Evolutionary conservation across 1,284 basidiomycete genomes (phyloP).

Genomic region (Caloboletus firmus): DNA sequence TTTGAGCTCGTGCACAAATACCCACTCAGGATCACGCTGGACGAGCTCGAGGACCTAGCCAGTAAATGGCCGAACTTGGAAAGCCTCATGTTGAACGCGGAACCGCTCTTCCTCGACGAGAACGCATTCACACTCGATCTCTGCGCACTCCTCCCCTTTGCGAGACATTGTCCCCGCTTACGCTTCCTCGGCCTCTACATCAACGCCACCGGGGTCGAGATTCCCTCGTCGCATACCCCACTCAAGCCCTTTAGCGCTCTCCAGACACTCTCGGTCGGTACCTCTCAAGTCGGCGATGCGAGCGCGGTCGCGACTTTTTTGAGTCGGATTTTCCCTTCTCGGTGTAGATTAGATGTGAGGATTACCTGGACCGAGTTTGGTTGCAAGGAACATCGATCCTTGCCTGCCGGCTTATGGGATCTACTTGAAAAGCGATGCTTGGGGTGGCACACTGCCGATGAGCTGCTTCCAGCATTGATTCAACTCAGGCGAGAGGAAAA

Average conservation of each 20-base stretch:
- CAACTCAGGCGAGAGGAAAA: slow-evolving; percentile 50
- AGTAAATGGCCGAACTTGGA: slow-evolving; percentile 50
- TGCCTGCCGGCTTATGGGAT: slow-evolving; percentile 23
- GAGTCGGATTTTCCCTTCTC: slow-evolving; percentile 46
- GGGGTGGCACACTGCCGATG: slow-evolving; percentile 46
- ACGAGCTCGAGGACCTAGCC: slow-evolving; percentile 52
- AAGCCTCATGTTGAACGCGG: slow-evolving; percentile 48
- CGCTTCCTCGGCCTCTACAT: slow-evolving; percentile 54
- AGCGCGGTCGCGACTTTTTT: slow-evolving; percentile 53
- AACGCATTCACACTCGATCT: slow-evolving; percentile 44
- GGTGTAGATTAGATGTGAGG: slow-evolving; percentile 42
- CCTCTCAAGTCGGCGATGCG: slow-evolving; percentile 45
- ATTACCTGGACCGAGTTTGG: slow-evolving; percentile 42
- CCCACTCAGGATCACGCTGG: slow-evolving; percentile 47
- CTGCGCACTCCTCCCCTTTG: slow-evolving; percentile 52
- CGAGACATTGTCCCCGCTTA: slow-evolving; percentile 52
- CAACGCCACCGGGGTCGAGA: slow-evolving; percentile 23
- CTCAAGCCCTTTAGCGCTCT: slow-evolving; percentile 42
- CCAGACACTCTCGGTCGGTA: slow-evolving; percentile 45
- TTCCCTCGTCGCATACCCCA: slow-evolving; percentile 35
- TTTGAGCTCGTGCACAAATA: slow-evolving; percentile 55
- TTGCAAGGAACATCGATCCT: slow-evolving; percentile 19
- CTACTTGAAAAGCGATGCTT: slow-evolving; percentile 36
- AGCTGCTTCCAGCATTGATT: slow-evolving; percentile 49
- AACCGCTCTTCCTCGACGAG: slow-evolving; percentile 44